Evolutionary conservation across 2,329 filamentous ascomycete genomes (phyloP).

Genomic region (Plectosphaerella plurivora): DNA sequence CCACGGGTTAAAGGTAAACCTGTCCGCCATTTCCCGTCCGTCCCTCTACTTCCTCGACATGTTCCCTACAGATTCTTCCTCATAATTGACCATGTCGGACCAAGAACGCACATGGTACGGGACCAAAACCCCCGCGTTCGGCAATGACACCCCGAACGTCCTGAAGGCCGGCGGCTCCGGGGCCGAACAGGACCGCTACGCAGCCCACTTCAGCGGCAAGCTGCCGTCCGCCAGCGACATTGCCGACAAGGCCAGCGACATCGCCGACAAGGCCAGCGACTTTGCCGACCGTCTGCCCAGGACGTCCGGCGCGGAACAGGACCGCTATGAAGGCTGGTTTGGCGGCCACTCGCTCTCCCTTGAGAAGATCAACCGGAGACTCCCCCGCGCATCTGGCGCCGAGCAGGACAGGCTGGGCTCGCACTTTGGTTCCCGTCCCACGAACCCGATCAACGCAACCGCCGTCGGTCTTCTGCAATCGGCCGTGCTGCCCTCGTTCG

Average conservation of each 20-base stretch:
- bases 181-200: constrained; percentile 15
- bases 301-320: constrained; percentile 8
- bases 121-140: background rate
- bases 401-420: constrained; percentile 16
- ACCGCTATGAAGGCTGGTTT: constrained; percentile 5
- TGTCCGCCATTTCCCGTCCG: too few species aligned
- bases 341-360: constrained; percentile 5
- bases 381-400: constrained; percentile 9
- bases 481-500: constrained; percentile 49
- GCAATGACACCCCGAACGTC: background rate
- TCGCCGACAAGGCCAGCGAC: constrained; percentile 7
- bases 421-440: constrained; percentile 12
- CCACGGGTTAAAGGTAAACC: too few species aligned
- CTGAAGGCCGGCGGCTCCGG: constrained; percentile 6
- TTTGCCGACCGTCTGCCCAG: constrained; percentile 11
- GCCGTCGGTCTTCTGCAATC: constrained; percentile 46
- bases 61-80: too few species aligned
- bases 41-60: too few species aligned
- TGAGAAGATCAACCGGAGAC: background rate
- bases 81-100: too few species aligned
- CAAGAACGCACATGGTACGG: too few species aligned
- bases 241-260: constrained; percentile 13
- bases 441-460: constrained; percentile 11
- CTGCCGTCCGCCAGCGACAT: constrained; percentile 3
- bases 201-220: constrained; percentile 9